Evolutionary conservation across 352 stramenopile species (phyloP).

Genomic region (Phytophthora sp.): DNA sequence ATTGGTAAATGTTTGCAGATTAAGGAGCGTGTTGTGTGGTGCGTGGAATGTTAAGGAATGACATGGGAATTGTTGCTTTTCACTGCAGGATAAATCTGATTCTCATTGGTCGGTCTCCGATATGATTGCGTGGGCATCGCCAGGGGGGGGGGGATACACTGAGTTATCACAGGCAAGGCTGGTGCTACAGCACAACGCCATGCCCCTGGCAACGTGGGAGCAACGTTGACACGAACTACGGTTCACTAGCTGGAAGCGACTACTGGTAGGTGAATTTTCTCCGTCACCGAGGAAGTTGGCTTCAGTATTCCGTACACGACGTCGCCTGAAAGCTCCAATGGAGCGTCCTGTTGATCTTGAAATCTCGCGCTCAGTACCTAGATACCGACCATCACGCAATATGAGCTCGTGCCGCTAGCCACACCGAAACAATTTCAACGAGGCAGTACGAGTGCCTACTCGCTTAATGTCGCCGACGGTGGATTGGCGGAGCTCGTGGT

Average conservation of each 20-base stretch:
- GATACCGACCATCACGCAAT: background rate
- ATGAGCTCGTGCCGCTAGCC: background rate
- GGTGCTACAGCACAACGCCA: background rate
- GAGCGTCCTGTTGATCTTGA: constrained; percentile 12
- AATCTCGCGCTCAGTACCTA: constrained; percentile 14
- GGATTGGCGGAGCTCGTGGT: constrained; percentile 53
- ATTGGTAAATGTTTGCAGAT: background rate
- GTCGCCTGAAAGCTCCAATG: constrained; percentile 52
- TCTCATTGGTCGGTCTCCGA: constrained; percentile 28
- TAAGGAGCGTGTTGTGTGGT: background rate
- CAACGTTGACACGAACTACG: too few species aligned
- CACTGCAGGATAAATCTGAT: constrained; percentile 9
- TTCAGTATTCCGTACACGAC: constrained; percentile 45
- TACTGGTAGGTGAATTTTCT: constrained; percentile 58
- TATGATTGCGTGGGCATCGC: constrained; percentile 22
- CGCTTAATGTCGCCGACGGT: constrained; percentile 43
- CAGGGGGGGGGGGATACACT: too few species aligned
- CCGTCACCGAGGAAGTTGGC: constrained; percentile 37
- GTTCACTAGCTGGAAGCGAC: background rate
- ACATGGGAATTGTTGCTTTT: constrained; percentile 8
- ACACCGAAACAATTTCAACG: background rate
- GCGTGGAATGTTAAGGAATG: constrained; percentile 14
- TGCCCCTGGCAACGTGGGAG: background rate
- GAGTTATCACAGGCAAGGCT: constrained; percentile 20
- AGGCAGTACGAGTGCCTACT: constrained; percentile 24